Conservation (phyloP, 2,329 filamentous ascomycete genomes). For the Aspergillus transmontanensis region DNA sequence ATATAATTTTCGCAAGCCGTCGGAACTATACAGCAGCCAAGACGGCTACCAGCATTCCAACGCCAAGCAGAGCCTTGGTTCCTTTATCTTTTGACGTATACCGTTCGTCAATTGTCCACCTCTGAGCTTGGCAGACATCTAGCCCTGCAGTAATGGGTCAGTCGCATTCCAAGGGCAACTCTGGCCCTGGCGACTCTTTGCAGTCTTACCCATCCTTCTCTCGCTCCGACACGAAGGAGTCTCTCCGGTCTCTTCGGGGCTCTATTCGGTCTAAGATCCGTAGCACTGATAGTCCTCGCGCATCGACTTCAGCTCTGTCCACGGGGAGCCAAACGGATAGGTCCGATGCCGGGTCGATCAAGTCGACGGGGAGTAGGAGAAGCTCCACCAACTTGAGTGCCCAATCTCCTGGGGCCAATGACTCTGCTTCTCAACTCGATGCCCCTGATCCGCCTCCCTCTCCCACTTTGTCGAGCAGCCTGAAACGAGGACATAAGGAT, state of each 20-base stretch:
- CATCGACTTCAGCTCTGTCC: slow-evolving; percentile 66
- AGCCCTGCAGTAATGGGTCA: slow-evolving; percentile 49
- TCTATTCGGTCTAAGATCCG: slow-evolving; percentile 82
- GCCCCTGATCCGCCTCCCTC: slow-evolving; percentile 74
- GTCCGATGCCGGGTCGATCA: slow-evolving; percentile 74
- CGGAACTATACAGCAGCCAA: slow-evolving; percentile 27
- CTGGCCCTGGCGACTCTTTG: slow-evolving; percentile 64
- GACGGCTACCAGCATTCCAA: slow-evolving; percentile 31
- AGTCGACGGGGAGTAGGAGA: slow-evolving; percentile 63
- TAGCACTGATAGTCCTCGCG: slow-evolving; percentile 75
- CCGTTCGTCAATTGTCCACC: slow-evolving; percentile 25
- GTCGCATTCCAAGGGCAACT: slow-evolving; percentile 56
- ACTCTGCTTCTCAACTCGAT: slow-evolving; percentile 52
- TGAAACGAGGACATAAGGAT: slow-evolving; percentile 74
- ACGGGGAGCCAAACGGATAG: slow-evolving; percentile 62
- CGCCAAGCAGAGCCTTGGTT: slow-evolving; percentile 25
- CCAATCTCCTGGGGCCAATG: slow-evolving; percentile 42
- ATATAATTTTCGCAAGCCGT: slow-evolving; percentile 17
- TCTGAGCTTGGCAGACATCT: slow-evolving; percentile 37
- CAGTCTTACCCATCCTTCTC: slow-evolving; percentile 90
- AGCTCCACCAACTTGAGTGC: slow-evolving; percentile 32
- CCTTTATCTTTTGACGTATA: slow-evolving; percentile 24
- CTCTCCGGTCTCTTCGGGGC: slow-evolving; percentile 79
- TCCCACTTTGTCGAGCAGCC: slow-evolving; percentile 75
- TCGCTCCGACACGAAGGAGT: slow-evolving; percentile 91